phyloP scores from a whole-genome alignment of 2,329 filamentous ascomycete genomes.

The Sodiomyces alkalinus region DNA sequence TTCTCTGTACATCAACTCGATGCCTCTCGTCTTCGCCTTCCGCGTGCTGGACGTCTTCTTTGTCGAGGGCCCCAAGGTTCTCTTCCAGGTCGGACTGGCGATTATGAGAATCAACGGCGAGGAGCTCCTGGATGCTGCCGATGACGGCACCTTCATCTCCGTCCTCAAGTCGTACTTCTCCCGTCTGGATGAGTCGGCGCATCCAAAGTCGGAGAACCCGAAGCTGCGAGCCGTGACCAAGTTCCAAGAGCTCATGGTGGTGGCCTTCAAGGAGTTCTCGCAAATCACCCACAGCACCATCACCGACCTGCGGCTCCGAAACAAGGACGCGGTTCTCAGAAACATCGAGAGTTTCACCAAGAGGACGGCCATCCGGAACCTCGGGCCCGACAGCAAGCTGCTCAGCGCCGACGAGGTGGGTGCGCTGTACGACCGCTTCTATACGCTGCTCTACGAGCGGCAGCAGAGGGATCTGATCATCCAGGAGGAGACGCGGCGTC shows the following conservation, averaged over 20 bases:
- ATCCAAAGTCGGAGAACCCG: conserved; percentile 87
- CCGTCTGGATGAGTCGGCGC: conserved; percentile 83
- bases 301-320: conserved; percentile 73
- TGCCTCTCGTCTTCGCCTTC: conserved; percentile 96
- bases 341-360: conserved; percentile 98
- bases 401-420: conserved; percentile 74
- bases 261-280: conserved; percentile 96
- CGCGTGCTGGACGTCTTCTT: conserved; percentile 96
- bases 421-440: conserved; percentile 87
- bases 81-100: conserved; percentile 94
- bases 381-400: conserved; percentile 90
- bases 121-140: conserved; percentile 79
- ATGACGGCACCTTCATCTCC: conserved; percentile 94
- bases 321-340: conserved; percentile 86
- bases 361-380: conserved; percentile 85
- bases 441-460: conserved; percentile 78
- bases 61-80: conserved; percentile 88
- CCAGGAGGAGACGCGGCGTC: conserved; percentile 57
- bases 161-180: conserved; percentile 92
- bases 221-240: conserved; percentile 87
- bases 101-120: conserved; percentile 95
- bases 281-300: conserved; percentile 90
- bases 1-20: conserved; percentile 97
- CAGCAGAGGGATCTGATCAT: conserved; percentile 69
- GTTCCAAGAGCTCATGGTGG: conserved; percentile 97